Evolutionary conservation across 208 protist species (phyloP).

Genomic region (Leishmania gerbilli): DNA sequence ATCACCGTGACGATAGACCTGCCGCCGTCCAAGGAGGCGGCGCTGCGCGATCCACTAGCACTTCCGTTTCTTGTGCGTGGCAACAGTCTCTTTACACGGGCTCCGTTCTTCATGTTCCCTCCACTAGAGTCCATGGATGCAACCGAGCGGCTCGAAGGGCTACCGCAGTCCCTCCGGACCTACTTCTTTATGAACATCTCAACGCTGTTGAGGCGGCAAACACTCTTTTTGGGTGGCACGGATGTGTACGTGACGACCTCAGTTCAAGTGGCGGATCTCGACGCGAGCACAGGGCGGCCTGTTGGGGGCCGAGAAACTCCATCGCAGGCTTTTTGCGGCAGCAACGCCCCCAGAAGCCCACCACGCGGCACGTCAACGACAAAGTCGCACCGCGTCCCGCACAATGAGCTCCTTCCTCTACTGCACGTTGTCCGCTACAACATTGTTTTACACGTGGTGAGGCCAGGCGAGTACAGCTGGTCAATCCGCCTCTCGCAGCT

Average conservation of each 20-base stretch:
- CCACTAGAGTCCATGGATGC: not conserved
- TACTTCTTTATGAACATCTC: slow-evolving; percentile 80
- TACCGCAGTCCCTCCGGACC: slow-evolving; percentile 24
- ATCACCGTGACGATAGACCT: slow-evolving; percentile 27
- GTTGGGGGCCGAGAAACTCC: not conserved
- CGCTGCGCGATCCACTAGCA: slow-evolving; percentile 52
- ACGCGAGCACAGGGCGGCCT: slow-evolving; percentile 23
- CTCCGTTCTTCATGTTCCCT: slow-evolving; percentile 20
- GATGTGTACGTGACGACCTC: slow-evolving; percentile 76
- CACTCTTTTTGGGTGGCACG: slow-evolving; percentile 41
- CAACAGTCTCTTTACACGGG: slow-evolving; percentile 63
- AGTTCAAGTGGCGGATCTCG: slow-evolving; percentile 53
- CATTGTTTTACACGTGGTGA: slow-evolving; percentile 56
- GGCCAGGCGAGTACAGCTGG: slow-evolving; percentile 66
- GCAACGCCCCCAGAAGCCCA: not conserved
- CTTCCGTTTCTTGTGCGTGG: slow-evolving; percentile 68
- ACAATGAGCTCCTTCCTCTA: slow-evolving; percentile 26
- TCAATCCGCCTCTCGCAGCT: slow-evolving; percentile 52
- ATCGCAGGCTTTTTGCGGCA: not conserved
- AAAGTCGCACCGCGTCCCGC: not conserved
- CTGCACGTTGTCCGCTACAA: slow-evolving; percentile 70
- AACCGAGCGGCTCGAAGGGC: slow-evolving; percentile 4
- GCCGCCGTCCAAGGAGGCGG: slow-evolving; percentile 25
- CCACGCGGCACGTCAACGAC: too few relatives aligned
- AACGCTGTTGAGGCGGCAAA: slow-evolving; percentile 56